These are phyloP conservation scores for Tubosaeta sp. DNA, from an alignment of 768 basidiomycete species.

Conservation along the genomic window DNA sequence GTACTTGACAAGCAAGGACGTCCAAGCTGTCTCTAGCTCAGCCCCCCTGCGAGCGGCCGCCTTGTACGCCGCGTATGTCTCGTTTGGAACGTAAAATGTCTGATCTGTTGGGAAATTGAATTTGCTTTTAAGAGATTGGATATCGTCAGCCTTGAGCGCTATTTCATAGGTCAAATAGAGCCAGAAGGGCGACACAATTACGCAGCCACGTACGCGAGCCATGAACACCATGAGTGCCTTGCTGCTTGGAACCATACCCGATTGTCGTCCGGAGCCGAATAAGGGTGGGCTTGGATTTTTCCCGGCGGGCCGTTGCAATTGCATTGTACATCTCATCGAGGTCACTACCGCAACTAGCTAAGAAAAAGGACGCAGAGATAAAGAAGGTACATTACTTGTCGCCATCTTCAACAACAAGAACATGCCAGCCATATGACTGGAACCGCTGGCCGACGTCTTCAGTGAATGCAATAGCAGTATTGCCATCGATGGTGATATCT, in stretches of 20 bases:
- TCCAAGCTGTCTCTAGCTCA: conserved; percentile 71
- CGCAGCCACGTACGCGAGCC: conserved; percentile 68
- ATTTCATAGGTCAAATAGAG: conserved; percentile 8
- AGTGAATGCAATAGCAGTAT: conserved; percentile 89
- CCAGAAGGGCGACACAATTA: not conserved
- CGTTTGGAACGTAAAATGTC: conserved; percentile 73
- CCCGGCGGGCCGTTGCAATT: conserved; percentile 71
- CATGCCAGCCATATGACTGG: conserved; percentile 91
- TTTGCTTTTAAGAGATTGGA: conserved; percentile 75
- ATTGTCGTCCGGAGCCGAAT: conserved; percentile 87
- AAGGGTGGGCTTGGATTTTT: conserved; percentile 80
- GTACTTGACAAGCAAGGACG: conserved; percentile 62
- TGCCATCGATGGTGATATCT: conserved; percentile 97
- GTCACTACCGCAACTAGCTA: conserved; percentile 49
- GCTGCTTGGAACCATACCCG: conserved; percentile 88
- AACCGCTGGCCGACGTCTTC: conserved; percentile 90
- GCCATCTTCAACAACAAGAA: conserved; percentile 78
- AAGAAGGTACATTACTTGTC: conserved; percentile 48
- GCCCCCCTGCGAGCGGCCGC: conserved; percentile 70
- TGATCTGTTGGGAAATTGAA: conserved; percentile 77
- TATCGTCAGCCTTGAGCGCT: conserved; percentile 94
- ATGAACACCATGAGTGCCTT: conserved; percentile 93
- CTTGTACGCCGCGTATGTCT: conserved; percentile 64
- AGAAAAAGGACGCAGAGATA: not conserved
- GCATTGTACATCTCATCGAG: conserved; percentile 72